These are phyloP conservation scores for Solanum boliviense DNA, from an alignment of 257 asterid species.

Conservation along the genomic window DNA sequence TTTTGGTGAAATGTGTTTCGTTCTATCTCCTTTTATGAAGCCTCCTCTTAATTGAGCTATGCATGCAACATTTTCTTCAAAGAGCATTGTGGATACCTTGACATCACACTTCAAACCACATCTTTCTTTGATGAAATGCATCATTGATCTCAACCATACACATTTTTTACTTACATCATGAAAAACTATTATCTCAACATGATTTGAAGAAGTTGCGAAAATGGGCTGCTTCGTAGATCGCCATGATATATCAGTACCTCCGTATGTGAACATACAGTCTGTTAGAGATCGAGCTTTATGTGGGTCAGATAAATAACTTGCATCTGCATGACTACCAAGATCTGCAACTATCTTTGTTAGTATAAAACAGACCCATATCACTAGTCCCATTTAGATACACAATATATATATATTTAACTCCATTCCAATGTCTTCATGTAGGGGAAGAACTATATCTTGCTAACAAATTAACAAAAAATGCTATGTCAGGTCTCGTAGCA, in stretches of 20 bases:
- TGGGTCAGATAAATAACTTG: background rate
- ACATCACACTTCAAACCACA: too few relatives aligned
- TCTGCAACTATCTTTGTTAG: background rate
- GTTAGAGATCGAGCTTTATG: background rate
- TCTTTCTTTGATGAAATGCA: too few relatives aligned
- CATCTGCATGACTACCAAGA: background rate
- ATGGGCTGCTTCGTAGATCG: background rate
- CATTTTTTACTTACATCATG: too few relatives aligned
- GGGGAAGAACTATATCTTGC: background rate
- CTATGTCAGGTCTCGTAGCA: background rate
- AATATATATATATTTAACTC: too few relatives aligned
- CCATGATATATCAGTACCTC: background rate
- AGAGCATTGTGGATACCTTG: too few relatives aligned
- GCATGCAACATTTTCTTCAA: too few relatives aligned
- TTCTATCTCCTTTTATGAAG: too few relatives aligned
- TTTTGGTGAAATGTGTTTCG: too few relatives aligned
- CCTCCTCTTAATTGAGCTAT: too few relatives aligned
- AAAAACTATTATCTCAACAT: background rate
- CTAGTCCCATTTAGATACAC: background rate
- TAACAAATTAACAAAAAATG: background rate
- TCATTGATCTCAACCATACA: too few relatives aligned
- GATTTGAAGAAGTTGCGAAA: background rate
- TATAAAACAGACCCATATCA: too few relatives aligned
- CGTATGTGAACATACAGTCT: background rate
- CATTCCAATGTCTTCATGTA: background rate